These are phyloP conservation scores for Colletotrichum cereale DNA, from an alignment of 2,329 filamentous ascomycete genomes.

Conservation along the genomic window DNA sequence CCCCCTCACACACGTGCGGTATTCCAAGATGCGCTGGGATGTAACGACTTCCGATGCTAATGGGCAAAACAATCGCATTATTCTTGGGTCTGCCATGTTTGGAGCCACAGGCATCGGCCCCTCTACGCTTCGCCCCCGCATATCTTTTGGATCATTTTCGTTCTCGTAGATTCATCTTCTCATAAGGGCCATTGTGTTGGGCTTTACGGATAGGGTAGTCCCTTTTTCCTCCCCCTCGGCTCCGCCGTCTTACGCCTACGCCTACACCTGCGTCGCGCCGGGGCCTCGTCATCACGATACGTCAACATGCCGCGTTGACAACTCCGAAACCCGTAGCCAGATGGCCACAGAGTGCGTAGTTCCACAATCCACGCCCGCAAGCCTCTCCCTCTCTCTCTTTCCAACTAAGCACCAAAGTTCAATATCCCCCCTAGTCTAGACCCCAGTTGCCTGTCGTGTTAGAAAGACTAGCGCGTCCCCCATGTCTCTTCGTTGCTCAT, in stretches of 20 bases:
- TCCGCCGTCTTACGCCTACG: background rate
- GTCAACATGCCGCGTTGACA: conserved; percentile 10
- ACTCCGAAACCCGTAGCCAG: background rate
- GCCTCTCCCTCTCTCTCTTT: background rate
- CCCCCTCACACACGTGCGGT: background rate
- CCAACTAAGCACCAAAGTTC: background rate
- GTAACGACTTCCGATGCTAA: conserved; percentile 14
- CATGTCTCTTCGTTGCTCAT: background rate
- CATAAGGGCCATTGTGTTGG: background rate
- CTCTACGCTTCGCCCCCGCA: background rate
- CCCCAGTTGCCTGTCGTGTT: background rate
- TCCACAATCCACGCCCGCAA: background rate
- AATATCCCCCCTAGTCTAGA: conserved; percentile 3
- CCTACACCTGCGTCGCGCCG: background rate
- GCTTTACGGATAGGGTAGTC: background rate
- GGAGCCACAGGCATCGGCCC: background rate
- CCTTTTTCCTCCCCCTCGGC: too few relatives aligned
- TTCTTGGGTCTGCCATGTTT: conserved; percentile 8
- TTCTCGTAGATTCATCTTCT: conserved; percentile 7
- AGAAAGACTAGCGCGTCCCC: conserved; percentile 22
- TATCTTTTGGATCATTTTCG: background rate
- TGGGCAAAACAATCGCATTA: conserved; percentile 2
- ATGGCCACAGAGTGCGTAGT: background rate
- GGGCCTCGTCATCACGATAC: conserved; percentile 23
- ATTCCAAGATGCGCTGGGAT: background rate